Percentiles rank a stretch among this genome's conserved stretches.
These are phyloP conservation scores for Leptographium wingfieldii DNA, from an alignment of 2,329 filamentous ascomycete genomes.

Conservation along the genomic window DNA sequence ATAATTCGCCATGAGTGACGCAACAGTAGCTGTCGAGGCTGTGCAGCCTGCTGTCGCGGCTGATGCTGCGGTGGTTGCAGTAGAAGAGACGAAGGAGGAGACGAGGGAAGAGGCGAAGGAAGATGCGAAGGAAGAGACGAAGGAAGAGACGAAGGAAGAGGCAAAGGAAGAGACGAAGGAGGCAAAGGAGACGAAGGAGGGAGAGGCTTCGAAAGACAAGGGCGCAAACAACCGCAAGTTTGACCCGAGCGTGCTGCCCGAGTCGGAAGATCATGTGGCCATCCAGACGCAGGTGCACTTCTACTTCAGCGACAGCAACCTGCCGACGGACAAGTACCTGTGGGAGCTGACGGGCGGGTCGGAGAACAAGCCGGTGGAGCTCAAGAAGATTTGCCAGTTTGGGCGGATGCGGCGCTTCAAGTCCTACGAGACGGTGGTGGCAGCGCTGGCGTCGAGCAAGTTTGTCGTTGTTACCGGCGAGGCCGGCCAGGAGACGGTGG, in stretches of 20 bases:
- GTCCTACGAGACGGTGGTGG: conserved; percentile 70
- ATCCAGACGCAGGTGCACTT: conserved; percentile 93
- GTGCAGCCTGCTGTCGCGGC: conserved; percentile 11
- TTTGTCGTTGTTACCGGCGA: conserved; percentile 62
- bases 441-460: conserved; percentile 67
- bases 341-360: conserved; percentile 65
- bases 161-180: conserved; percentile 12
- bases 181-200: conserved; percentile 16
- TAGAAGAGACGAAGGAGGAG: conserved; percentile 17
- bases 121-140: conserved; percentile 6
- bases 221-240: conserved; percentile 51
- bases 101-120: conserved; percentile 13
- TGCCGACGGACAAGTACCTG: conserved; percentile 79
- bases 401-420: conserved; percentile 95
- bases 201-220: conserved; percentile 14
- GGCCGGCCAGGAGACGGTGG: conserved; percentile 57
- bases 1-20: conserved; percentile 13
- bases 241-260: conserved; percentile 52
- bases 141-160: conserved; percentile 15
- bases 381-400: conserved; percentile 72
- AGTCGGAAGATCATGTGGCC: conserved; percentile 63
- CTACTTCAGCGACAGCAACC: conserved; percentile 88
- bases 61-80: conserved; percentile 10
- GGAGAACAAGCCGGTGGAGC: conserved; percentile 67
- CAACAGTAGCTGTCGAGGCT: conserved; percentile 13